phyloP scores from a whole-genome alignment of 2,329 filamentous ascomycete genomes.

The Fusarium zealandicum region DNA sequence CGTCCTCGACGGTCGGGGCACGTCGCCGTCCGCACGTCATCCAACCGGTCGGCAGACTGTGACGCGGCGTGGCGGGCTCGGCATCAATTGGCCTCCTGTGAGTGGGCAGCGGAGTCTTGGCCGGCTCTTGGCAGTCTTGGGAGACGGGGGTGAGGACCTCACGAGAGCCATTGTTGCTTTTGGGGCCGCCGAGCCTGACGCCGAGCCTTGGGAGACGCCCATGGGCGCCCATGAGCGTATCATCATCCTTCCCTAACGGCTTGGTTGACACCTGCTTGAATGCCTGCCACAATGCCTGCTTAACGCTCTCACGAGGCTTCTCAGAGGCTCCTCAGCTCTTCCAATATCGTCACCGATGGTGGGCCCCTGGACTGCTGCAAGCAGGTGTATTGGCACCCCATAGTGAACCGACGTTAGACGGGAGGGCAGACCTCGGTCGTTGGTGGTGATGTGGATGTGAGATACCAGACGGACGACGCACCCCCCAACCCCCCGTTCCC shows the following conservation, averaged over 20 bases:
- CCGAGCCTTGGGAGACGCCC: conserved; percentile 30
- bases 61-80: conserved; percentile 41
- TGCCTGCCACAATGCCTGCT: neutral
- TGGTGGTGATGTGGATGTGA: conserved; percentile 1
- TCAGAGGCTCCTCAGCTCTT: conserved; percentile 18
- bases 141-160: conserved; percentile 21
- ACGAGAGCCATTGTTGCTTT: conserved; percentile 24
- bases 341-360: conserved; percentile 28
- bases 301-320: conserved; percentile 17
- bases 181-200: conserved; percentile 22
- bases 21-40: conserved; percentile 35
- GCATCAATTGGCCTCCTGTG: conserved; percentile 30
- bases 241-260: conserved; percentile 18
- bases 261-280: conserved; percentile 18
- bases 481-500: conserved; percentile 12
- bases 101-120: conserved; percentile 21
- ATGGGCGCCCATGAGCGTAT: conserved; percentile 20
- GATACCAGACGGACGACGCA: conserved; percentile 2
- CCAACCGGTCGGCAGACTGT: conserved; percentile 30
- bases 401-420: conserved; percentile 36
- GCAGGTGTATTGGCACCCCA: conserved; percentile 23
- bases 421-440: conserved; percentile 7
- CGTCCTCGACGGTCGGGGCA: conserved; percentile 20
- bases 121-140: conserved; percentile 35
- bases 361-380: conserved; percentile 18